Percentiles rank a stretch among this genome's conserved stretches.
These are phyloP conservation scores for Psilocybe subaeruginosa DNA, from an alignment of 768 basidiomycete species.

Conservation along the genomic window DNA sequence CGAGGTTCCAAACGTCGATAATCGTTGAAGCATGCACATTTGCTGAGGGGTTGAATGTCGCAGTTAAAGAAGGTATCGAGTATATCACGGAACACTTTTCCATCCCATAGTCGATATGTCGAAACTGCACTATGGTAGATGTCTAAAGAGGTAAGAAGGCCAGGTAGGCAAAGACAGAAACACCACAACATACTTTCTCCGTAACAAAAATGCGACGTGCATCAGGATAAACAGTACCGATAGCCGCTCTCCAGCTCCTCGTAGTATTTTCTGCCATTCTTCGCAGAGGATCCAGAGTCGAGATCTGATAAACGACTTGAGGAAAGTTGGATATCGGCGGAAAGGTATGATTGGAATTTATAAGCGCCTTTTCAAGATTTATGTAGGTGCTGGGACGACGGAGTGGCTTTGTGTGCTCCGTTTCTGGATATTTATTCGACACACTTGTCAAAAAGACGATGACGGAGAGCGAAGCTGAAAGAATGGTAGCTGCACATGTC, in stretches of 20 bases:
- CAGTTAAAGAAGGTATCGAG: not conserved
- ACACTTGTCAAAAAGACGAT: no score
- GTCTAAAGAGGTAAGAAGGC: not conserved
- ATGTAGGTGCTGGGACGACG: slow-evolving; percentile 7
- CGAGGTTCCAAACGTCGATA: slow-evolving; percentile 6
- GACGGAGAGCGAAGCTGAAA: no score
- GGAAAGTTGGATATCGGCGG: no score
- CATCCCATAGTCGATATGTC: slow-evolving; percentile 13
- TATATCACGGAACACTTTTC: slow-evolving; percentile 4
- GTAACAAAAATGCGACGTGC: not conserved
- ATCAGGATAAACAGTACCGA: slow-evolving; percentile 8
- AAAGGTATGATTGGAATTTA: not conserved
- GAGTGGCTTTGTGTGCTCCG: not conserved
- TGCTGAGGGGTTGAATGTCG: not conserved
- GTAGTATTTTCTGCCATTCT: slow-evolving; percentile 2
- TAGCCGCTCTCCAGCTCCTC: not conserved
- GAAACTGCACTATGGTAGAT: slow-evolving; percentile 8
- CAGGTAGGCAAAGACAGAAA: not conserved
- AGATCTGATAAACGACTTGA: no score
- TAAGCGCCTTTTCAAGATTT: slow-evolving; percentile 2
- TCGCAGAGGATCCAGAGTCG: not conserved
- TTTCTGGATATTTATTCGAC: no score
- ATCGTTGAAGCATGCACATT: no score
- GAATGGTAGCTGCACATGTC: no score
- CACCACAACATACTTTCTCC: not conserved